Conservation (phyloP, 805 yeast genomes). For the Phaffomyces thermotolerans region DNA sequence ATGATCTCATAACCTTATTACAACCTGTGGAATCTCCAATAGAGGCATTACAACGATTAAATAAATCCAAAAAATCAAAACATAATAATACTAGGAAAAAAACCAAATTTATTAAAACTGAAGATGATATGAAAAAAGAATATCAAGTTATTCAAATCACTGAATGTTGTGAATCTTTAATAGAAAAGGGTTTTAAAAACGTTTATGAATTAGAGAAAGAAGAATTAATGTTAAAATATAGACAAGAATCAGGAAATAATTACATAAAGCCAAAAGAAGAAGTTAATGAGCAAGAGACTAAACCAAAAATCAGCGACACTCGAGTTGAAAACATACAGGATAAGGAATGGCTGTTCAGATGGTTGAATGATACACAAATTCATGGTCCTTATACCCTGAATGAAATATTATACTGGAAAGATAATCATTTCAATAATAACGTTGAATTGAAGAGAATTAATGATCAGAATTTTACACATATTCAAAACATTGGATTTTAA, state of each 20-base stretch:
- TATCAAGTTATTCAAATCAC: constrained; percentile 35
- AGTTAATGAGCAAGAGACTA: neutral
- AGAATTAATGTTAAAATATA: constrained; percentile 41
- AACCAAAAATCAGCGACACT: neutral
- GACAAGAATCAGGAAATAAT: constrained; percentile 35
- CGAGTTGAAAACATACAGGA: constrained; percentile 19
- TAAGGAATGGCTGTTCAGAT: constrained; percentile 39
- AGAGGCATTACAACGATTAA: constrained; percentile 44
- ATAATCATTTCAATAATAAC: constrained; percentile 38
- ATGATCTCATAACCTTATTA: constrained; percentile 33
- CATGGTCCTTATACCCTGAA: constrained; percentile 44
- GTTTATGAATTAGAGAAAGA: constrained; percentile 52
- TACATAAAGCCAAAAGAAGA: constrained; percentile 10
- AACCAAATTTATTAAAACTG: constrained; percentile 6
- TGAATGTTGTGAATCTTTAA: constrained; percentile 38
- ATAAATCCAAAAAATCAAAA: constrained; percentile 15
- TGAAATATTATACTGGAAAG: constrained; percentile 45
- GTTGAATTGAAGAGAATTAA: constrained; percentile 34
- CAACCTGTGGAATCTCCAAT: constrained; percentile 55
- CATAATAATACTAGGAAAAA: constrained; percentile 5
- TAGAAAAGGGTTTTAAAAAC: constrained; percentile 34
- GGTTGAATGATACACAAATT: constrained; percentile 36
- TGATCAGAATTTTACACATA: constrained; percentile 10
- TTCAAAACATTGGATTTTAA: constrained; percentile 2
- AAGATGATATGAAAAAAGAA: constrained; percentile 14